A percentile compares a stretch with the other conserved stretches of the same genome.
phyloP scores from a whole-genome alignment of 2,329 filamentous ascomycete genomes.

The Penicillium brasilianum region DNA sequence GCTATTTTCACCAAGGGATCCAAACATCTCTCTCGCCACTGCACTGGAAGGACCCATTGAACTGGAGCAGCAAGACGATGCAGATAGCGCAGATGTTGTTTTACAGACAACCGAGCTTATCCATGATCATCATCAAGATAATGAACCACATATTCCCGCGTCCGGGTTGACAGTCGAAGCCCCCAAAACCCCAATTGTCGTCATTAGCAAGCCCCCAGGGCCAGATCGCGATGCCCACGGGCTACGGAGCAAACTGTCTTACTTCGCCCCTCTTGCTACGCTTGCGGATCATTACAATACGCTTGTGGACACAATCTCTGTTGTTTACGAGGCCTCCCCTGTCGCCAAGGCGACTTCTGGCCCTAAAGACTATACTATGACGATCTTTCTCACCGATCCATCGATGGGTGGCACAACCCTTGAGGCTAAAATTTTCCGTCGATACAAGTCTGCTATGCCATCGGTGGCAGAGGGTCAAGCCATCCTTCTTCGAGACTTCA shows the following conservation, averaged over 20 bases:
- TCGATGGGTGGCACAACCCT: constrained; percentile 48
- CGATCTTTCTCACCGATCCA: constrained; percentile 51
- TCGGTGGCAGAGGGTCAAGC: constrained; percentile 45
- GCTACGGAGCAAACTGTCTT: constrained; percentile 48
- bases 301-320: constrained; percentile 49
- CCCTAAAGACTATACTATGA: constrained; percentile 48
- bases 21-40: background rate
- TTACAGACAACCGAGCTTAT: background rate
- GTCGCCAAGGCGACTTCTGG: constrained; percentile 43
- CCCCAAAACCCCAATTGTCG: constrained; percentile 4
- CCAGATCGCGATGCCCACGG: constrained; percentile 41
- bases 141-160: background rate
- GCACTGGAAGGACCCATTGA: background rate
- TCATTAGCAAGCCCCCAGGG: constrained; percentile 9
- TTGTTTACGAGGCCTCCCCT: constrained; percentile 42
- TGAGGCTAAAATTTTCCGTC: constrained; percentile 50
- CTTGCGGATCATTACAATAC: constrained; percentile 50
- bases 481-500: constrained; percentile 53
- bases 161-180: background rate
- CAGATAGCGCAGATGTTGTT: background rate
- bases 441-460: constrained; percentile 47
- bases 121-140: background rate
- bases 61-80: background rate
- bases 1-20: background rate
- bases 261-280: constrained; percentile 50